Evolutionary conservation across 2,329 filamentous ascomycete genomes (phyloP), one percentile per base, ranked within the genome.

Genomic region (Blastomyces percursus): DNA sequence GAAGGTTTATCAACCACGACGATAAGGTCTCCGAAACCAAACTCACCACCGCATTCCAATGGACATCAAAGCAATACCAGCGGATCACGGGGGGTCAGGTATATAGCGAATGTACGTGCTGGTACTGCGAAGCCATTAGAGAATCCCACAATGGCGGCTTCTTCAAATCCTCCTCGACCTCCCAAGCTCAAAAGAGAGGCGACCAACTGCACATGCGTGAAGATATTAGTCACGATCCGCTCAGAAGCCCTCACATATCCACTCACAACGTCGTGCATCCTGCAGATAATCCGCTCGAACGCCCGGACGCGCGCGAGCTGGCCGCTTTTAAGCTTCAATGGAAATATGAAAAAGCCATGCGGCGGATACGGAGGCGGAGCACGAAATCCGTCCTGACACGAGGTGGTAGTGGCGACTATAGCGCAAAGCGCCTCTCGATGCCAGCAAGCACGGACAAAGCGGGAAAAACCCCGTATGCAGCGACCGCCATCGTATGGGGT

Each of bases 31-130:
- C 86, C 58, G 87, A 91, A 69, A 77, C 76, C 16, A 81, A 79
- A 58, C 80, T 95, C 7, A 83, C 83, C 54, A 77, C 79, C 1
- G 79, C 81, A 5, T 94, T 94, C 69, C 84, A 86, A 70, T 89
- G 84, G 82, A 95, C 90, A 0, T 84, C 81, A 69, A 86, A 86
- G 67, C 76, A 73, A 0, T 95, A 93, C 71, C 83, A 89, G 67
- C 82, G 84, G 35, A 73, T 77, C 16, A 91, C 83, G 67, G 75
- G 78, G 68, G 78, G 79, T 19, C 82, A 86, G 59, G 81, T 89
- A 4, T 95, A 92, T 71, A 86, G 83, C 1, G 86, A 89, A 72
- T 93, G 89, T 69, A 89, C 85, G 0, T 92, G 89, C 73, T 92
- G 89, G 88, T 91, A 92, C 72, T 95, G 90, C 74, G 90, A 94